Base-by-base conservation (phyloP, 176 grass and related monocot genomes). In the Areca catechu region DNA sequence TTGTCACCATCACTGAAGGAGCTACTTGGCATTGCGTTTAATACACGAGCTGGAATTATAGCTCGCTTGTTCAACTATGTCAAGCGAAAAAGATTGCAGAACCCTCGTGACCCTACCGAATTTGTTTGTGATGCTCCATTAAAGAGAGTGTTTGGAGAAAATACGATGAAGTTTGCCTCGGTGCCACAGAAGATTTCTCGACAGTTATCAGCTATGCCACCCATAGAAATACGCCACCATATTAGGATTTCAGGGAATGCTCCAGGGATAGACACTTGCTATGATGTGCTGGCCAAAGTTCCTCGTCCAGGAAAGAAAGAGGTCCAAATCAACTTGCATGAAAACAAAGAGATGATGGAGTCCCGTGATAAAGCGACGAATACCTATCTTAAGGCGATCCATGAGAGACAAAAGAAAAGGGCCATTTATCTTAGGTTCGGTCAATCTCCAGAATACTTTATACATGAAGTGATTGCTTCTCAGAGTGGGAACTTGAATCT, bases 401-500 rank as follows among this genome's bases (percentile, higher is more conserved):
- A 96, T 66, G 86, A 96, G 83, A 86, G 87, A 30, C 80, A 86
- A 19, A 84, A 81, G 68, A 87, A 86, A 50, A 82, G 91, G 52
- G 83, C 91, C 0, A 87, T 96, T 76, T 90, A 90, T 68, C 86
- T 96, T 74, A 86, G 86, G 21, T 96, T 96, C 67, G 90, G 91
- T 68, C 91, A 96, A 60, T 90, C 86, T 9, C 86, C 86, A 18
- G 91, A 90, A n/a, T 86, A 96, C 69, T 96, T 96, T 37, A 83
- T 96, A 62, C 87, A 96, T 56, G 74, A 83, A 2, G 61, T 96
- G 65, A 96, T 96, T 84, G 77, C 77, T n/a, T 90, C 83, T 51
- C 91, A 96, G 60, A 96, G 86, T 69, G 87, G 76, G 76, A 83
- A 96, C 74, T 96, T 96, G 67, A 96, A 96, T 80, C 71, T 96